Evolutionary conservation across 225 moss, liverwort and hornwort species (phyloP), one percentile per base, ranked within the genome.

Genomic region (Polytrichum commune): DNA sequence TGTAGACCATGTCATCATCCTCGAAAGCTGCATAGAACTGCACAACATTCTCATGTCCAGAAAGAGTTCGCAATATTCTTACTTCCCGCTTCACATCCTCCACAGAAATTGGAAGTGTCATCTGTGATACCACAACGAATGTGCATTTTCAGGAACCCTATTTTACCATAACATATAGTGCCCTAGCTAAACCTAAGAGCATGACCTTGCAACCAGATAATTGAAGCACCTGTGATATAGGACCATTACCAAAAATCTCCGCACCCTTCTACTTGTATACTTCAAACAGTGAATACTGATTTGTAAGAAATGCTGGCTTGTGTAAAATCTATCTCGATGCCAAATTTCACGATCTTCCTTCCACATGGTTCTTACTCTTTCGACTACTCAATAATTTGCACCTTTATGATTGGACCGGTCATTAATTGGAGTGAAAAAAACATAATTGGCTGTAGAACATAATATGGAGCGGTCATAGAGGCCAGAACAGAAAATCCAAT

Each of bases 81-180:
- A 97, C 97, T 76, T 97, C 94, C 56, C 97, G 86, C 87, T 84
- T 94, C 67, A 97, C 97, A 69, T 97, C 97, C 72, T 97, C 97
- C 78, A 97, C 97, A 70, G 97, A 92, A 71, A 97, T 97, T 63
- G 94, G 97, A 71, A 97, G 75, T 20, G 85, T 79, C 97, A 97
- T 94, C 94, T 92, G 76, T 16, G 46, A 16, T 46, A 46, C 46
- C 46, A 46, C 13, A 46, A 46, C 46, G 4, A 66, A 18, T 32
- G 46, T 13, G 22, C 20, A 35, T 8, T 66, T 35, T 32, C 63
- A 66, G 35, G 38, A 66, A n/a, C 5, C 35, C 32, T 8, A 3
- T 46, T 13, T 9, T 7, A 46, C 46, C 46, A 46, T 16, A 46
- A 46, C 46, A 46, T 46, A 13, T 16, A 16, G 3, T 46, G 46